A percentile compares a stretch with the other conserved stretches of the same genome.
Evolutionary conservation across 306 rosid species (phyloP).

Genomic region (Quercus mongolica): DNA sequence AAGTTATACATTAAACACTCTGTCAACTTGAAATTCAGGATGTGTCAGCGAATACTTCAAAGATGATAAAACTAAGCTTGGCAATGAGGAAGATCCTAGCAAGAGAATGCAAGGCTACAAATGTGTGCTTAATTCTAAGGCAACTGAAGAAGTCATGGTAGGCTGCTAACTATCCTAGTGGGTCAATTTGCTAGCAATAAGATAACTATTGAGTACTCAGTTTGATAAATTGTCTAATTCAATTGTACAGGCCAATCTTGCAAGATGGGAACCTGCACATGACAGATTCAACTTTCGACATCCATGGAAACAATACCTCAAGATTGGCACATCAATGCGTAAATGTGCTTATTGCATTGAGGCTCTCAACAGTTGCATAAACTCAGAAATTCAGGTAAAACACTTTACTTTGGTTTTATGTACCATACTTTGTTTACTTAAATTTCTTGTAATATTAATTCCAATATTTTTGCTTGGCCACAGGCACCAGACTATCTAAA

Average conservation of each 20-base stretch:
- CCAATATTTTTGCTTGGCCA: not conserved
- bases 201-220: not conserved
- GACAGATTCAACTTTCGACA: constrained; percentile 43
- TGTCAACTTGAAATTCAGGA: constrained; percentile 19
- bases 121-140: constrained; percentile 37
- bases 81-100: constrained; percentile 2
- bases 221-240: not conserved
- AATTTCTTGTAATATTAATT: not conserved
- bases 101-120: constrained; percentile 27
- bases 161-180: not conserved
- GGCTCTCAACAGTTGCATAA: constrained; percentile 42
- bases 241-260: constrained; percentile 40
- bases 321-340: constrained; percentile 39
- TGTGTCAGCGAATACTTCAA: constrained; percentile 27
- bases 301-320: constrained; percentile 48
- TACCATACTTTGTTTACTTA: not conserved
- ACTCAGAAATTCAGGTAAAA: constrained; percentile 27
- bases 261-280: constrained; percentile 54
- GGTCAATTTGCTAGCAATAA: not conserved
- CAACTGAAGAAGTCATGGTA: constrained; percentile 44
- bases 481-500: constrained; percentile 41
- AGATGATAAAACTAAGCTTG: not conserved
- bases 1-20: not conserved
- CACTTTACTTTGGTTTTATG: no score
- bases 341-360: constrained; percentile 47